These are phyloP conservation scores for Colletotrichum sp. DNA, from an alignment of 2,329 filamentous ascomycete genomes.

Conservation along the genomic window DNA sequence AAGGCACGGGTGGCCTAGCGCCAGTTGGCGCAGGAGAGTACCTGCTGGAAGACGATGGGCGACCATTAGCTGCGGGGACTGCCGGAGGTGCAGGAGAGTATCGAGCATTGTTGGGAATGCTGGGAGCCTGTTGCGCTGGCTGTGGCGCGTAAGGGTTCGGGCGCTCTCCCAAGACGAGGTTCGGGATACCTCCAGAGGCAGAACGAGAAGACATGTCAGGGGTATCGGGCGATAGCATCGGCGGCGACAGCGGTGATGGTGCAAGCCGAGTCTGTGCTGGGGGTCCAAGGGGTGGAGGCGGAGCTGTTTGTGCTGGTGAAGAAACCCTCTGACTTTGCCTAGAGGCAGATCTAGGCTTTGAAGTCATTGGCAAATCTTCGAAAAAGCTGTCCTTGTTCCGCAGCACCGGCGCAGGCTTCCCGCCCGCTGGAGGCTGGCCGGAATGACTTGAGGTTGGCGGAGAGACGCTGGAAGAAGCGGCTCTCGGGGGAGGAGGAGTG, in stretches of 20 bases:
- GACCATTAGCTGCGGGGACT: slow-evolving; percentile 42
- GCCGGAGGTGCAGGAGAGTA: slow-evolving; percentile 68
- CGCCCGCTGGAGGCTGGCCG: slow-evolving; percentile 33
- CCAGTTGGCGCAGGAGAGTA: slow-evolving; percentile 57
- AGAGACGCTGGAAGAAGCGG: slow-evolving; percentile 15
- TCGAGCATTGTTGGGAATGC: slow-evolving; percentile 43
- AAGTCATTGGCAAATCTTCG: slow-evolving; percentile 73
- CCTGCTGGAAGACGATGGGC: slow-evolving; percentile 46
- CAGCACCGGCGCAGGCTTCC: slow-evolving; percentile 39
- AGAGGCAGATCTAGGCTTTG: slow-evolving; percentile 66
- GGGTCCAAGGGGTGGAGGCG: slow-evolving; percentile 37
- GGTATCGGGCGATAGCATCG: slow-evolving; percentile 1
- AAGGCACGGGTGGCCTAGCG: slow-evolving; percentile 44
- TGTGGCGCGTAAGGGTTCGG: slow-evolving; percentile 59
- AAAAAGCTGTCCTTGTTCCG: slow-evolving; percentile 68
- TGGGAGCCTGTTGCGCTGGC: slow-evolving; percentile 35
- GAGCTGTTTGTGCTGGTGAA: slow-evolving; percentile 46
- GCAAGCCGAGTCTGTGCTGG: slow-evolving; percentile 29
- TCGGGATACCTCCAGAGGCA: slow-evolving; percentile 30
- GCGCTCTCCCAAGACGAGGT: slow-evolving; percentile 59
- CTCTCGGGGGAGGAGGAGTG: slow-evolving; percentile 23
- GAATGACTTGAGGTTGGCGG: slow-evolving; percentile 43
- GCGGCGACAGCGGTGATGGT: slow-evolving; percentile 16
- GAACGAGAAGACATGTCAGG: slow-evolving; percentile 12
- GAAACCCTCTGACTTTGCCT: slow-evolving; percentile 52